Conservation (phyloP, 495 filamentous ascomycete genomes). For the Neurospora tetraspora region DNA sequence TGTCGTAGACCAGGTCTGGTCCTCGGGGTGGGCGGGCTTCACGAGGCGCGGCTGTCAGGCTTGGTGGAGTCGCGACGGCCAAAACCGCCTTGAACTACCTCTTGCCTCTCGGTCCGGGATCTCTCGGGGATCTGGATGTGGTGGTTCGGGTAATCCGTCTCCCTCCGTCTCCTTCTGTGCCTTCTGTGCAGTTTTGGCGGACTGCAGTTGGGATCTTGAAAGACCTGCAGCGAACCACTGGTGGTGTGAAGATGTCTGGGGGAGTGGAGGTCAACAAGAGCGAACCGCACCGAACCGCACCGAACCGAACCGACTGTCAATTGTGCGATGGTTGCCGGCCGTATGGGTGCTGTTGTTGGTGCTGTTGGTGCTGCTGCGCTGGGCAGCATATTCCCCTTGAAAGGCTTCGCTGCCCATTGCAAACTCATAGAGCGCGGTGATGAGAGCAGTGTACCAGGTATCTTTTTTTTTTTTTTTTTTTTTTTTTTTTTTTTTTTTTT, state of each 20-base stretch:
- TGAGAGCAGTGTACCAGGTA: no score
- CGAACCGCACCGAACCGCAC: background rate
- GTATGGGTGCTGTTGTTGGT: background rate
- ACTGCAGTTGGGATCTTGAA: no score
- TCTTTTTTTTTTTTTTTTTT: background rate
- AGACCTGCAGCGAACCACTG: no score
- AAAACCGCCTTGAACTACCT: background rate
- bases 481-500: background rate
- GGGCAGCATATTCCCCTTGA: no score
- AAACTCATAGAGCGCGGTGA: no score
- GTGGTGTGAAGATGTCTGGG: background rate
- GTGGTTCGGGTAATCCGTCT: background rate
- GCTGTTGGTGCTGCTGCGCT: background rate
- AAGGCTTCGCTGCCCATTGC: no score
- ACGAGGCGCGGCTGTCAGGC: background rate
- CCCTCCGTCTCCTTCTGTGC: background rate
- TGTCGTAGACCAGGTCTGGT: background rate
- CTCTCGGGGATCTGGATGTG: background rate
- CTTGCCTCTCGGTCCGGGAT: background rate
- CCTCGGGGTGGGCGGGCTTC: background rate
- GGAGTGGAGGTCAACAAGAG: background rate
- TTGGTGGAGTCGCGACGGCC: no score
- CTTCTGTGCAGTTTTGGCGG: no score
- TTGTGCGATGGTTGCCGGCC: background rate
- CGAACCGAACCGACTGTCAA: background rate